Percentiles rank a stretch among this genome's conserved stretches.
phyloP scores from a whole-genome alignment of 805 yeast species.

The Metschnikowia bowlesiae region DNA sequence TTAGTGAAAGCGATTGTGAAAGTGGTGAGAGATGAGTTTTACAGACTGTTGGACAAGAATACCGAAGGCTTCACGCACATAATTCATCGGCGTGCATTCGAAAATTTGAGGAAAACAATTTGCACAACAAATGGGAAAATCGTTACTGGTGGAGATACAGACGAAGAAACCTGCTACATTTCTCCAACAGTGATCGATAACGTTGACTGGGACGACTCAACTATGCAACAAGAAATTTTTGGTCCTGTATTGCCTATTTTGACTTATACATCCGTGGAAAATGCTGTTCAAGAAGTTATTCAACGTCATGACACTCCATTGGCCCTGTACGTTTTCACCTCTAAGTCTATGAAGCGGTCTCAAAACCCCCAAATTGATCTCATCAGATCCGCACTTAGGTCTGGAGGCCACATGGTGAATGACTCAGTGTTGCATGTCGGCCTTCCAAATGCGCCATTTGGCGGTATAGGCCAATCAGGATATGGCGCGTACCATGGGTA shows the following conservation, averaged over 20 bases:
- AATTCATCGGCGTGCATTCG: constrained; percentile 50
- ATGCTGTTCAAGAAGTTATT: constrained; percentile 42
- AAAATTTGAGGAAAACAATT: constrained; percentile 43
- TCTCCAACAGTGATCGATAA: constrained; percentile 71
- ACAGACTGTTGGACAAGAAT: constrained; percentile 30
- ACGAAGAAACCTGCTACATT: constrained; percentile 43
- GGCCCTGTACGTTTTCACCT: constrained; percentile 67
- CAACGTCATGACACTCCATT: constrained; percentile 67
- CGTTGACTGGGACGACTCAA: constrained; percentile 60
- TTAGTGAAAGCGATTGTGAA: constrained; percentile 41
- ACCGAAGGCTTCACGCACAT: constrained; percentile 50
- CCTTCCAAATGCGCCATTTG: constrained; percentile 71
- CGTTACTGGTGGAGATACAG: constrained; percentile 45
- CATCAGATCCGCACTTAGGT: constrained; percentile 52
- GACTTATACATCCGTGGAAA: constrained; percentile 43
- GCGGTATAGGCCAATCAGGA: constrained; percentile 87
- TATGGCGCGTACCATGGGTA: constrained; percentile 78
- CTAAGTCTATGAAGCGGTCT: constrained; percentile 37
- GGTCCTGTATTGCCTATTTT: constrained; percentile 83
- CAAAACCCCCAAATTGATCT: constrained; percentile 42
- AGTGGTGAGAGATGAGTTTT: constrained; percentile 43
- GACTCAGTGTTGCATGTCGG: constrained; percentile 73
- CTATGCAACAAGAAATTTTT: constrained; percentile 75
- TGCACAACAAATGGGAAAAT: constrained; percentile 49
- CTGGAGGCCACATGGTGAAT: constrained; percentile 69